phyloP scores from a whole-genome alignment of 371 early-diverging fungal genomes.

The Mortierella sp. region DNA sequence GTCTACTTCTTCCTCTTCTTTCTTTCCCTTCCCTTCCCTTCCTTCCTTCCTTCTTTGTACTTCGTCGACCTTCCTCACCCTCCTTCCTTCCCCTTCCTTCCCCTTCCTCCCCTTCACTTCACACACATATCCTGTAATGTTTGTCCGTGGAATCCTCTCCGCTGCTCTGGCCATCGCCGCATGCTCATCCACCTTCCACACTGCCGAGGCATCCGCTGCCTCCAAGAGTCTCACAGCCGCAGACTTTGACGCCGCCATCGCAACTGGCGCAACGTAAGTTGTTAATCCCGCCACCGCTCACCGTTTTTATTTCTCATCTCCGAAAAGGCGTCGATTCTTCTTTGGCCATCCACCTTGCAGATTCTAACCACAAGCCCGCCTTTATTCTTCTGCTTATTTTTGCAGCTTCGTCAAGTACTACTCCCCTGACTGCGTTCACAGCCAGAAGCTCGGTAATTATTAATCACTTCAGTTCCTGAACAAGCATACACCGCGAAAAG shows the following conservation, averaged over 20 bases:
- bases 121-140: constrained; percentile 21
- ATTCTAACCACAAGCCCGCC: background rate
- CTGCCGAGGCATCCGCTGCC: constrained; percentile 35
- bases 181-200: constrained; percentile 28
- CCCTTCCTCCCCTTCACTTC: background rate
- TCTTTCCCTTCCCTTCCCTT: background rate
- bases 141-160: constrained; percentile 47
- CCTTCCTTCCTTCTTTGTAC: background rate
- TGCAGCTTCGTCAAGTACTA: constrained; percentile 54
- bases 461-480: background rate
- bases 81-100: background rate
- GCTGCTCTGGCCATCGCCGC: constrained; percentile 44
- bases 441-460: constrained; percentile 50
- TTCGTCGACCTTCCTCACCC: background rate
- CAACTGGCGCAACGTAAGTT: constrained; percentile 46
- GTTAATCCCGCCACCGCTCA: background rate
- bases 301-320: background rate
- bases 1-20: background rate
- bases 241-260: constrained; percentile 31
- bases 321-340: background rate
- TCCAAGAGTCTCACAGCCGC: constrained; percentile 28
- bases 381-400: background rate
- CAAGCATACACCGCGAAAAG: background rate
- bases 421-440: constrained; percentile 46
- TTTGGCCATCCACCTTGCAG: background rate